Evolutionary conservation across 768 basidiomycete genomes (phyloP), one percentile per base, ranked within the genome.

Genomic region (Lentinus tigrinus): DNA sequence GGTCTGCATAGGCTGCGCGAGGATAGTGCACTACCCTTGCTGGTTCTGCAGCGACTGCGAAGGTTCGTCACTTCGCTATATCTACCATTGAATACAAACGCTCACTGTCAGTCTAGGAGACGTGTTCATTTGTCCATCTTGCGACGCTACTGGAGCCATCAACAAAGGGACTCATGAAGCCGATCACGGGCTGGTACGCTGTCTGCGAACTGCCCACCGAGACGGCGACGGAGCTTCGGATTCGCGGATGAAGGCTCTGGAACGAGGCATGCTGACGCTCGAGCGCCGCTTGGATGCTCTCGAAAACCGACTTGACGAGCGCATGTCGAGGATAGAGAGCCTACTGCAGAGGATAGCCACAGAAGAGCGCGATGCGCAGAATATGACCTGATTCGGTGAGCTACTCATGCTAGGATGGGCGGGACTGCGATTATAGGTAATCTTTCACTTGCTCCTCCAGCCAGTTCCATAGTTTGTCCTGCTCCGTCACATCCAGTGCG

Each of bases 391-490:
- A 31, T 31, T 11, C 11, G 11, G 31, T 31, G 31, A 31, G 11
- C 31, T 6, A 31, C 6, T 31, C 11, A 11, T 31, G 6, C 31
- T 31, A 31, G 11, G 31, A 31, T 31, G 7, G 31, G 6, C 31
- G 31, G 11, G 11, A 11, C 7, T 31, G 31, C n/a, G 31, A 31
- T 31, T 43, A 50, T 13, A 56, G 21, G 16, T 50, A 56, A 3
- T 47, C 10, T 44, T 63, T 63, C 1, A 67, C 59, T 44, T 73
- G 66, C 43, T 70, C 70, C 42, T 73, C 70, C 31, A 74, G 39
- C 70, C 70, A 73, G 0, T 40, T 39, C 68, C 70, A 74, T 10
- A 75, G 56, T 61, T 52, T 69, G 49, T 63, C 58, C 16, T 67
- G 72, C 7, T 63, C 39, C 23, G 61, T 48, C 0, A 48, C 62